A percentile compares a stretch with the other conserved stretches of the same genome.
These are phyloP conservation scores for Cryoendolithus antarcticus DNA, from an alignment of 2,329 filamentous ascomycete genomes.

Conservation along the genomic window DNA sequence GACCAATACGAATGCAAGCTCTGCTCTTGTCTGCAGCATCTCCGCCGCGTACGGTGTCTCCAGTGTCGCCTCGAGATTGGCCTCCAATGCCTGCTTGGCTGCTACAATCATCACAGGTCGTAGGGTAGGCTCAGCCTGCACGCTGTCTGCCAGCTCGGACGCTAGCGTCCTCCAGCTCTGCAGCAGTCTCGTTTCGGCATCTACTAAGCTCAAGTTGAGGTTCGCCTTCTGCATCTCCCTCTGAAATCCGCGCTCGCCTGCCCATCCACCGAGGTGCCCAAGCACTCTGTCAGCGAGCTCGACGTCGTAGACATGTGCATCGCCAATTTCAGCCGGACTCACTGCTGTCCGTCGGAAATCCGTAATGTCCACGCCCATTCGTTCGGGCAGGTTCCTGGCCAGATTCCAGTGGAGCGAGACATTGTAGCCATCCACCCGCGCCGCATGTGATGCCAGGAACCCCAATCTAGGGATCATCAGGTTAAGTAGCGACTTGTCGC, in stretches of 20 bases:
- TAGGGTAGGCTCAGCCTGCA: slow-evolving; percentile 43
- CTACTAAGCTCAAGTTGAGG: slow-evolving; percentile 78
- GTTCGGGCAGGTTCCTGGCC: slow-evolving; percentile 64
- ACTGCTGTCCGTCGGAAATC: slow-evolving; percentile 67
- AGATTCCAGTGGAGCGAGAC: slow-evolving; percentile 75
- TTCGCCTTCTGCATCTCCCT: slow-evolving; percentile 80
- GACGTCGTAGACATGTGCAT: slow-evolving; percentile 74
- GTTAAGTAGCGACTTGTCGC: slow-evolving; percentile 55
- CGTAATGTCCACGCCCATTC: slow-evolving; percentile 50
- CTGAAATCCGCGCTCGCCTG: slow-evolving; percentile 54
- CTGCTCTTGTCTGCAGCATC: slow-evolving; percentile 62
- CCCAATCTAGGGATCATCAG: slow-evolving; percentile 61
- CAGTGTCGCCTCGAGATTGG: slow-evolving; percentile 60
- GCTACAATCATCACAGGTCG: slow-evolving; percentile 62
- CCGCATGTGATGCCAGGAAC: slow-evolving; percentile 69
- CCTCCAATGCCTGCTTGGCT: slow-evolving; percentile 61
- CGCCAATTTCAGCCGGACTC: slow-evolving; percentile 42
- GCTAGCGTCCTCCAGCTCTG: slow-evolving; percentile 82
- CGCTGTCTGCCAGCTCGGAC: slow-evolving; percentile 62
- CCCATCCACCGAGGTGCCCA: slow-evolving; percentile 66
- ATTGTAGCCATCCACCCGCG: slow-evolving; percentile 74
- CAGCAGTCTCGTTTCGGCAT: slow-evolving; percentile 78
- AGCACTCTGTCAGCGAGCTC: slow-evolving; percentile 65
- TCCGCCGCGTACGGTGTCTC: slow-evolving; percentile 73
- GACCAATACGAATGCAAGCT: slow-evolving; percentile 69